Conservation (phyloP, 1,139 yeast genomes). For the Entelexis paramagnoliae region DNA sequence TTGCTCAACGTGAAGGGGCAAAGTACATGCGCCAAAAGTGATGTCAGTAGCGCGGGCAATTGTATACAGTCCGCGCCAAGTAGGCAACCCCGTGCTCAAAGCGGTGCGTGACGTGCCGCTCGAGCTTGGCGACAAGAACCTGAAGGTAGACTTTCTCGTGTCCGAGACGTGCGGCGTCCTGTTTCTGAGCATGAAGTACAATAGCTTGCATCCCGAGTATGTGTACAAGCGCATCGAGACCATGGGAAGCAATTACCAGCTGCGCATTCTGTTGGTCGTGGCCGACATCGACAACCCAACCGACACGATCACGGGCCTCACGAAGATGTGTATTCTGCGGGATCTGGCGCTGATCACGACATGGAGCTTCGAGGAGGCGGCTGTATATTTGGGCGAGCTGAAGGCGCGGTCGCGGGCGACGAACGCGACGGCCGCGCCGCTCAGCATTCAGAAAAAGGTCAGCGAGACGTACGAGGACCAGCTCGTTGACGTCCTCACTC, state of each 20-base stretch:
- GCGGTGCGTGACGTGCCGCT: conserved; percentile 42
- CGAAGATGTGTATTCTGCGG: conserved; percentile 58
- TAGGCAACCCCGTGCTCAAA: conserved; percentile 50
- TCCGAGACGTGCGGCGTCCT: conserved; percentile 59
- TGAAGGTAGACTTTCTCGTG: conserved; percentile 50
- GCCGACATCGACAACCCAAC: conserved; percentile 73
- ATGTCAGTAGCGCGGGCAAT: conserved; percentile 10
- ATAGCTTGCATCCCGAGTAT: conserved; percentile 80
- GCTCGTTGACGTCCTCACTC: conserved; percentile 43
- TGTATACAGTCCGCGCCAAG: conserved; percentile 35
- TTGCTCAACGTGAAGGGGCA: background rate
- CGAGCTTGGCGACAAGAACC: conserved; percentile 37
- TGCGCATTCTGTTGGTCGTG: conserved; percentile 58
- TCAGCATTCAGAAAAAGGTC: conserved; percentile 16
- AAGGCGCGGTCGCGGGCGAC: conserved; percentile 30
- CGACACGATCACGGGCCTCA: conserved; percentile 56
- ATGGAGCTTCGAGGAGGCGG: conserved; percentile 82
- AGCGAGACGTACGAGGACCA: conserved; percentile 40
- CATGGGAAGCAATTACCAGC: conserved; percentile 39
- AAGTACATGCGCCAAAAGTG: background rate
- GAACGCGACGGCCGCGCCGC: conserved; percentile 34
- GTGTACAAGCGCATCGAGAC: conserved; percentile 60
- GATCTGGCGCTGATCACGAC: conserved; percentile 64
- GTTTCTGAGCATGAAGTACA: conserved; percentile 67
- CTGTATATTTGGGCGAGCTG: conserved; percentile 47